These are phyloP conservation scores for Tolypocladium amazonense DNA, from an alignment of 2,329 filamentous ascomycete species.

Conservation along the genomic window DNA sequence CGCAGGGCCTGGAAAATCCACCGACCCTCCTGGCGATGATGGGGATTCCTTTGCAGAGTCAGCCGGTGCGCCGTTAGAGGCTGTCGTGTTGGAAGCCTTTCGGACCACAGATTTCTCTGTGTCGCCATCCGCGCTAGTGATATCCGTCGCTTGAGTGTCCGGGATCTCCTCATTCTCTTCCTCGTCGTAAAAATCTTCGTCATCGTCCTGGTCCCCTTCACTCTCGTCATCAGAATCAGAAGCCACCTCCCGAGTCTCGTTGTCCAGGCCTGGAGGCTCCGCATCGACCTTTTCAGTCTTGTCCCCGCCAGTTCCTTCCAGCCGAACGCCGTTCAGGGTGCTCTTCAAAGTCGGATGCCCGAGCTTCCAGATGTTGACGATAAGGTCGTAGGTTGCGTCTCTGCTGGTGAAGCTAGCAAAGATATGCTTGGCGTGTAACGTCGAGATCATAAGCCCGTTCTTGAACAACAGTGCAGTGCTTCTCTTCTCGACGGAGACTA, in stretches of 20 bases:
- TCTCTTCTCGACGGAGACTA: conserved; percentile 93
- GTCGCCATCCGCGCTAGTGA: conserved; percentile 32
- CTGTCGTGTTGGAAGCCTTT: conserved; percentile 55
- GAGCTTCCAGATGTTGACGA: conserved; percentile 97
- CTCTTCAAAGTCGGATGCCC: conserved; percentile 87
- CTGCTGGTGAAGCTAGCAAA: conserved; percentile 93
- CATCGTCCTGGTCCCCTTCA: conserved; percentile 65
- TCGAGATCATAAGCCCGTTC: conserved; percentile 94
- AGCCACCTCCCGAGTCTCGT: conserved; percentile 34
- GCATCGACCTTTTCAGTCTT: conserved; percentile 76
- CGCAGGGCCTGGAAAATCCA: conserved; percentile 76
- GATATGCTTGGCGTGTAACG: conserved; percentile 85
- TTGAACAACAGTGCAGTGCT: conserved; percentile 93
- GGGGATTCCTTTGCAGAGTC: conserved; percentile 41
- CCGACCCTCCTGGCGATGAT: conserved; percentile 28
- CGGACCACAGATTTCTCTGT: conserved; percentile 54
- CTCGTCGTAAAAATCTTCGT: conserved; percentile 68
- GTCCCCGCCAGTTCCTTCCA: conserved; percentile 75
- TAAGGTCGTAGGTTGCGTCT: conserved; percentile 92
- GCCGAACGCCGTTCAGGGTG: conserved; percentile 75
- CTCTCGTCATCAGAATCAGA: conserved; percentile 50
- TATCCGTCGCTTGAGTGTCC: conserved; percentile 37
- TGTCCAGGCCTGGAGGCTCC: conserved; percentile 23
- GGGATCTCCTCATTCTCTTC: conserved; percentile 70
- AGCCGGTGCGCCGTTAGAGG: conserved; percentile 29